Base-by-base conservation (phyloP, 2,329 filamentous ascomycete genomes). In the Emmonsia crescens region DNA sequence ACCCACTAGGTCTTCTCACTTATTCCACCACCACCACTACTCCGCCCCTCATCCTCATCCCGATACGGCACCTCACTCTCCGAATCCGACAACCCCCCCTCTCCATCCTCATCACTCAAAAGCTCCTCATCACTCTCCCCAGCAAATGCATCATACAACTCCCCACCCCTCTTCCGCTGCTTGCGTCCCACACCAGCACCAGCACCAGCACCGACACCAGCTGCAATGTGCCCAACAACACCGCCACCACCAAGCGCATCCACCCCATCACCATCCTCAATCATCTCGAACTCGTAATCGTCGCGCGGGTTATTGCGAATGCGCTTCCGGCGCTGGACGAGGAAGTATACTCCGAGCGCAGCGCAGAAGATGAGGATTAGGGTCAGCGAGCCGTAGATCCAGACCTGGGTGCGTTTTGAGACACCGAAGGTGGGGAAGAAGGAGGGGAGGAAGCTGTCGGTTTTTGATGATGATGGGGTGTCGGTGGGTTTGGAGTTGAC, bases 141-240 rank as follows among this genome's bases (percentile, higher is more conserved):
- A 0, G 94, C 94, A 80, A 99, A 99, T 4, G 94, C 94, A 79
- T 99, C 94, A 73, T 99, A 99, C 52, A 99, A 78, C 77, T 97
- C 93, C 33, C 93, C 91, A 1, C 91, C 94, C 24, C 77, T 75
- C 57, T 90, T 79, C 66, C 79, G 72, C 59, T 82, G 80, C 66
- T 83, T 80, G 79, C 75, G 62, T 74, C 74, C 70, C 71, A 67
- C 12, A 72, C 68, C 62, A 70, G 69, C 60, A 67, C 66, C 61
- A 10, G 24, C 61, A 12, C 57, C 70, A 65, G 24, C 27, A 63
- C 71, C 76, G 68, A 46, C 61, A 12, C 57, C 70, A 65, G 24
- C 27, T 63, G 71, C 76, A 68, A 46, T 31, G 21, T 21, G 69
- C 67, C 38, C 72, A 64, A 60, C 73, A 12, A 24, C 44, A 12